A percentile compares a stretch with the other conserved stretches of the same genome.
Evolutionary conservation across 495 filamentous ascomycete genomes (phyloP).

Genomic region (Rhypophila decipiens): DNA sequence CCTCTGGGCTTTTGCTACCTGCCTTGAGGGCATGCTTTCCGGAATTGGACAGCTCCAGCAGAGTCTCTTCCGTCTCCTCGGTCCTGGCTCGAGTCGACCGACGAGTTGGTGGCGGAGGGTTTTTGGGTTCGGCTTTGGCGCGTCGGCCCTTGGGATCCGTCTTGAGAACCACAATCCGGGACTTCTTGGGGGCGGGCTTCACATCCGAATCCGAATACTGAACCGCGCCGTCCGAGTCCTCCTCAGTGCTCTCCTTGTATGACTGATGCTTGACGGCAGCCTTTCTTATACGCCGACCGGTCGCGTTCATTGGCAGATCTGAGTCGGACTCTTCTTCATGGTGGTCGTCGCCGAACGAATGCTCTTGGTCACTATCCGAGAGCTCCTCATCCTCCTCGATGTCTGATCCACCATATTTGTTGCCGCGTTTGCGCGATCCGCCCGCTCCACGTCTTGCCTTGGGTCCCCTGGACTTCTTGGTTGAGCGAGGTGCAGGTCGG

Average conservation of each 20-base stretch:
- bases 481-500: constrained; percentile 36
- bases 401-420: constrained; percentile 54
- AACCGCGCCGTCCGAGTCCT: constrained; percentile 28
- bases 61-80: constrained; percentile 36
- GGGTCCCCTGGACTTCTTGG: constrained; percentile 33
- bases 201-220: constrained; percentile 29
- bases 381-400: constrained; percentile 61
- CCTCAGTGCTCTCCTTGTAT: constrained; percentile 42
- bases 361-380: constrained; percentile 50
- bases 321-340: constrained; percentile 52
- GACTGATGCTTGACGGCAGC: constrained; percentile 45
- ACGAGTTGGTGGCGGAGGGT: constrained; percentile 25
- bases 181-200: constrained; percentile 17
- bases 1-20: constrained; percentile 60
- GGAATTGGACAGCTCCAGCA: constrained; percentile 60
- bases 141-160: constrained; percentile 14
- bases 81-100: constrained; percentile 40
- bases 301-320: constrained; percentile 56
- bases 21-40: constrained; percentile 59
- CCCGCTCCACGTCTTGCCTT: constrained; percentile 22
- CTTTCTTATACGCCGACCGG: constrained; percentile 63
- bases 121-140: constrained; percentile 12
- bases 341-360: constrained; percentile 42
- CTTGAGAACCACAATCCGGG: constrained; percentile 26
- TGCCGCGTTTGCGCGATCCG: constrained; percentile 39